These are phyloP conservation scores for Sarocladiaceae sp. DNA, from an alignment of 2,329 filamentous ascomycete species.

Conservation along the genomic window DNA sequence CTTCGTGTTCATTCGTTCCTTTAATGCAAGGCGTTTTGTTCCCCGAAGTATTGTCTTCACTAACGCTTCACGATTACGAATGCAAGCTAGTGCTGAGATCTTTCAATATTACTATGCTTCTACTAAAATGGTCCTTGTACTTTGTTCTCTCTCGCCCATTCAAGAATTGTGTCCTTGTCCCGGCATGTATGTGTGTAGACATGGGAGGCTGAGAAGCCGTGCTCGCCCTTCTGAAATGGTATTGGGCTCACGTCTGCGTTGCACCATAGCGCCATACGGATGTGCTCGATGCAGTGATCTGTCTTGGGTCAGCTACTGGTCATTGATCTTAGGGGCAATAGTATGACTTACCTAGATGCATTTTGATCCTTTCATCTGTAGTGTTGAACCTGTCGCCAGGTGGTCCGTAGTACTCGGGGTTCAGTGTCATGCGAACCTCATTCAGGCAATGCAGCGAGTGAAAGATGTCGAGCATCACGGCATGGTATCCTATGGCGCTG, in stretches of 20 bases:
- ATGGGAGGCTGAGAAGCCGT: not conserved
- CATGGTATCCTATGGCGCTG: not conserved
- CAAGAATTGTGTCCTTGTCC: not conserved
- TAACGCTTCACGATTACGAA: too few relatives aligned
- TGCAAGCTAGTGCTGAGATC: too few relatives aligned
- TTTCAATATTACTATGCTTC: too few relatives aligned
- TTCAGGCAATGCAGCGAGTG: conserved; percentile 3
- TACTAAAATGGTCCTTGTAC: not conserved
- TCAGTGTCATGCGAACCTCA: not conserved
- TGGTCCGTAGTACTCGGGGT: not conserved
- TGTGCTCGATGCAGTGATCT: not conserved
- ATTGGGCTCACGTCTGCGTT: not conserved
- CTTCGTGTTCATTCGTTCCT: too few relatives aligned
- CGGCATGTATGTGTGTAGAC: not conserved
- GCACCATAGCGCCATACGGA: not conserved
- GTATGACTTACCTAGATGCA: not conserved
- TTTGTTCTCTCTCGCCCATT: conserved; percentile 2
- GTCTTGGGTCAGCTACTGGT: too few relatives aligned
- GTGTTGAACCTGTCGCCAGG: not conserved
- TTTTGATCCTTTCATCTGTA: not conserved
- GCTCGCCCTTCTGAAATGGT: not conserved
- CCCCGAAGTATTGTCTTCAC: too few relatives aligned
- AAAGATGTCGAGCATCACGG: conserved; percentile 3
- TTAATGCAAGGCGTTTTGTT: too few relatives aligned
- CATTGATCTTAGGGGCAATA: too few relatives aligned